These are phyloP conservation scores for Tricladium varicosporioides DNA, from an alignment of 2,329 filamentous ascomycete species.

Conservation along the genomic window DNA sequence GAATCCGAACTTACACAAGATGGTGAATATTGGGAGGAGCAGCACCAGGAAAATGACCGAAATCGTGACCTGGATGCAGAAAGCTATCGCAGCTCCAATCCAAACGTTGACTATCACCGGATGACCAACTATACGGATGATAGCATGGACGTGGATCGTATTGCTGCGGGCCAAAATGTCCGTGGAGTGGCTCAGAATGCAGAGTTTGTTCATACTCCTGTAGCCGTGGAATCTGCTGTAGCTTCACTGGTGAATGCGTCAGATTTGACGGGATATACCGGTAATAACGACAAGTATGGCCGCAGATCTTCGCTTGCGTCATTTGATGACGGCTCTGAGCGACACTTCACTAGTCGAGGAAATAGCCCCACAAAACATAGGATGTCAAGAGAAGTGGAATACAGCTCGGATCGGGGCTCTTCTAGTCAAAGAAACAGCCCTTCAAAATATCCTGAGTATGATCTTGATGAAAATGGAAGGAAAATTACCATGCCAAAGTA, in stretches of 20 bases:
- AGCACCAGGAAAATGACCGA: constrained; percentile 34
- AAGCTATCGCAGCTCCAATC: constrained; percentile 57
- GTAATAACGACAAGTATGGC: constrained; percentile 39
- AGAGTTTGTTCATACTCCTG: constrained; percentile 68
- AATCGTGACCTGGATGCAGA: constrained; percentile 53
- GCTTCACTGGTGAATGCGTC: constrained; percentile 84
- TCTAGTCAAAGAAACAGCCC: constrained; percentile 28
- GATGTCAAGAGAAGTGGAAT: constrained; percentile 13
- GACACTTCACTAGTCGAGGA: constrained; percentile 33
- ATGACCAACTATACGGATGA: constrained; percentile 55
- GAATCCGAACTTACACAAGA: constrained; percentile 46
- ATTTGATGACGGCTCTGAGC: constrained; percentile 35
- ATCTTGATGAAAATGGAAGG: constrained; percentile 34
- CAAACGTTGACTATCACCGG: constrained; percentile 53
- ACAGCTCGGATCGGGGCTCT: constrained; percentile 19
- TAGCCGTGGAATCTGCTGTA: constrained; percentile 83
- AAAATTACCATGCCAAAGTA: constrained; percentile 34
- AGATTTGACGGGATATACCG: constrained; percentile 57
- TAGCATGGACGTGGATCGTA: constrained; percentile 55
- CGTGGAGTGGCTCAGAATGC: constrained; percentile 71
- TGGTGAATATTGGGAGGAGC: constrained; percentile 35
- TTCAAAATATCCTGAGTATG: constrained; percentile 31
- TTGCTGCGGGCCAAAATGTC: constrained; percentile 67
- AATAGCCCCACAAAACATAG: constrained; percentile 44
- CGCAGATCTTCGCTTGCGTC: constrained; percentile 33